Evolutionary conservation across 345 rosid genomes (phyloP).

Genomic region (Kandelia obovata): DNA sequence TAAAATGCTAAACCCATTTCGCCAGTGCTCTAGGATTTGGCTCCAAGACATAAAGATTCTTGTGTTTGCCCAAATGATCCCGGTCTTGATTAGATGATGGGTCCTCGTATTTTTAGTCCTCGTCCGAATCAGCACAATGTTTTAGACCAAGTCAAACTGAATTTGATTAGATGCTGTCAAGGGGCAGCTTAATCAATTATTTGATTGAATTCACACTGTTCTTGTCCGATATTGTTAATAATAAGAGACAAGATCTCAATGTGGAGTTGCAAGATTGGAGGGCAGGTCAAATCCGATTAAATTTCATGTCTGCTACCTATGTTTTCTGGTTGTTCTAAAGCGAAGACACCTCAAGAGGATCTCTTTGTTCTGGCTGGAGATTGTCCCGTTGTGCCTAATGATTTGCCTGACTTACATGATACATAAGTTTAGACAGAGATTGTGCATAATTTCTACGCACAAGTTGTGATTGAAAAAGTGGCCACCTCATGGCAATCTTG

Average conservation of each 20-base stretch:
- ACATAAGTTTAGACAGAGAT: not conserved
- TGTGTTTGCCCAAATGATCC: no score
- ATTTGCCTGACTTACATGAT: not conserved
- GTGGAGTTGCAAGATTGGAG: constrained; percentile 14
- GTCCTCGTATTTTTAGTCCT: no score
- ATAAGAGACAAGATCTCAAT: not conserved
- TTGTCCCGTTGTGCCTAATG: constrained; percentile 5
- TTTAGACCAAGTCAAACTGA: not conserved
- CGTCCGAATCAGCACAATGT: no score
- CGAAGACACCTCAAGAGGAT: not conserved
- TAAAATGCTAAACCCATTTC: no score
- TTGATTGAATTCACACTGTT: not conserved
- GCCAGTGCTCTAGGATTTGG: no score
- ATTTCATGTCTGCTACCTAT: constrained; percentile 14
- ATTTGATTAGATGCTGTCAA: not conserved
- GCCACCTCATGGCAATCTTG: constrained; percentile 1
- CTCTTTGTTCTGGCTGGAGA: constrained; percentile 3
- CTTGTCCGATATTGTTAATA: constrained; percentile 4
- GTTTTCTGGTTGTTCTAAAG: no score
- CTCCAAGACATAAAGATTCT: no score
- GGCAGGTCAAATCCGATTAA: constrained; percentile 13
- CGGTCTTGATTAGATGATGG: no score
- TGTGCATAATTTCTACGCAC: not conserved
- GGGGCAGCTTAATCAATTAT: not conserved
- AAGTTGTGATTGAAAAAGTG: not conserved